Evolutionary conservation across 1,284 basidiomycete genomes (phyloP), one percentile per base, ranked within the genome.

Genomic region (Rhodotorula sp.): DNA sequence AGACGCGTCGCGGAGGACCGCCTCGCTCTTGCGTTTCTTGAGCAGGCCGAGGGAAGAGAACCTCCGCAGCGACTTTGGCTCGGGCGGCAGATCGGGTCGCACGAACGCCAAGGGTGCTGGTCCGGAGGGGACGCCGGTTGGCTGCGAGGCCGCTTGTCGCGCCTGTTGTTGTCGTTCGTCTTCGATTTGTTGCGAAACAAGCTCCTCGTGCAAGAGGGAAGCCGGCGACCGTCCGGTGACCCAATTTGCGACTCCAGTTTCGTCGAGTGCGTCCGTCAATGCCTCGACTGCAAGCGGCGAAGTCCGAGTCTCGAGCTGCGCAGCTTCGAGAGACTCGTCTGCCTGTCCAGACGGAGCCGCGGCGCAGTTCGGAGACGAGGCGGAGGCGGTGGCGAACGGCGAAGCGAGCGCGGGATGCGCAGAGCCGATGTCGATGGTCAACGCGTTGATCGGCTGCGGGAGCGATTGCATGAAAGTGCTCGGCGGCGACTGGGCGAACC

Each of bases 31-130:
- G 29, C 66, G 62, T 48, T 57, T 64, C 63, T 62, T 62, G 14
- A 75, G 59, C 4, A 72, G 31, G 61, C 67, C 67, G 39, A 75
- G 68, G 16, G 68, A 70, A 23, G 70, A 64, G 16, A 71, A 47
- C 7, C 70, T 58, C 3, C 67, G n/a, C 18, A 74, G 39, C 3
- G 72, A 59, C 54, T 68, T 48, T 46, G 52, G 63, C 12, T 18
- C 26, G 8, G 52, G 43, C n/a, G 63, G 43, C 39, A 29, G 29
- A 10, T 64, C 63, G 63, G 29, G 54, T 6, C 8, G 21, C n/a
- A 31, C 43, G 54, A 64, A 18, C 39, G 26, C 39, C 54, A n/a
- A n/a, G 14, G 26, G 26, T 14, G 49, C 49, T 43, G 49, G 54
- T 29, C 54, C n/a, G 5, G 14, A 3, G 54, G 26, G 29, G 3